A percentile compares a stretch with the other conserved stretches of the same genome.
Conservation (phyloP, 202 grass and related monocot genomes). For the Sporobolus alterniflorus region DNA sequence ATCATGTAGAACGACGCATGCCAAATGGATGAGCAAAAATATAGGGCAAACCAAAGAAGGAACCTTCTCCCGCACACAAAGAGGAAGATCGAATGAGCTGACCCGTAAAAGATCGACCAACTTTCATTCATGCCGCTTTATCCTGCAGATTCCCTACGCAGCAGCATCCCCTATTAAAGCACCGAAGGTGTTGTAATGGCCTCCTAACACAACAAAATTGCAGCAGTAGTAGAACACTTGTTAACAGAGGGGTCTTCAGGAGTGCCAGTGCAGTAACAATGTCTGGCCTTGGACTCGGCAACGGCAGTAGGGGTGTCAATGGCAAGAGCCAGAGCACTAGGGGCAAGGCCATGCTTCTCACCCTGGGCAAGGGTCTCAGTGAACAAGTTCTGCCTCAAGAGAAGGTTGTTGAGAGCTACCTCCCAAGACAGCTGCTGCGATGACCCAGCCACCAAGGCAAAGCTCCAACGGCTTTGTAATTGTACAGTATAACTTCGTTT, state of each 20-base stretch:
- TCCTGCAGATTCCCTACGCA: conserved; percentile 15
- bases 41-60: conserved; percentile 37
- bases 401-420: conserved; percentile 72
- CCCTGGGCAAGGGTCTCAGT: conserved; percentile 77
- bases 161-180: conserved; percentile 47
- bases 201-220: neutral
- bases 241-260: neutral
- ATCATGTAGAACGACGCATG: too few relatives aligned
- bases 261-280: neutral
- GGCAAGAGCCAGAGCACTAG: conserved; percentile 31
- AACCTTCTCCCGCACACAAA: conserved; percentile 11
- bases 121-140: conserved; percentile 17
- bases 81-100: neutral
- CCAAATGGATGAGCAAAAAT: conserved; percentile 32
- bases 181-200: neutral
- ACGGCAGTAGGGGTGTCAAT: neutral
- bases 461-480: conserved; percentile 85
- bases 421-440: conserved; percentile 64
- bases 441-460: conserved; percentile 67
- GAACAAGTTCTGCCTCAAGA: conserved; percentile 76
- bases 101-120: conserved; percentile 38
- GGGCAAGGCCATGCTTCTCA: conserved; percentile 72
- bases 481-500: neutral
- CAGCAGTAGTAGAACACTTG: neutral
- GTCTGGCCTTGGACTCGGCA: conserved; percentile 25